Evolutionary conservation across 2,329 filamentous ascomycete genomes (phyloP).

Genomic region (Leptographium wingfieldii): DNA sequence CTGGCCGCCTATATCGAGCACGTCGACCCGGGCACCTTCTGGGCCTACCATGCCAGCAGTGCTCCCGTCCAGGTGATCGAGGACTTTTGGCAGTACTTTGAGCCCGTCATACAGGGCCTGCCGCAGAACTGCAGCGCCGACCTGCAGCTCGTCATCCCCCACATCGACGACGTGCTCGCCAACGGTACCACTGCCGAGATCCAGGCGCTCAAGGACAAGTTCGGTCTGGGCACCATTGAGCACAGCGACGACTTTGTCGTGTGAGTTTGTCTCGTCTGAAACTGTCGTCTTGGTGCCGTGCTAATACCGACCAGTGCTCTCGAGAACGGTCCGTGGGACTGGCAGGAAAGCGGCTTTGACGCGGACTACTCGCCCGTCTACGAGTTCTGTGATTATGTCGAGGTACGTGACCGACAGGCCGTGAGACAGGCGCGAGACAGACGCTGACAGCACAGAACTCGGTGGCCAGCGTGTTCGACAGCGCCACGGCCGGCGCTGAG

Average conservation of each 20-base stretch:
- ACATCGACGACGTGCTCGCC: conserved; percentile 34
- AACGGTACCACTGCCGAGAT: conserved; percentile 26
- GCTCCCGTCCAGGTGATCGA: conserved; percentile 39
- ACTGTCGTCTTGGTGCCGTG: not conserved
- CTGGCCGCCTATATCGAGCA: conserved; percentile 39
- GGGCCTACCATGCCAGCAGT: conserved; percentile 44
- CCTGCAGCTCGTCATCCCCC: conserved; percentile 34
- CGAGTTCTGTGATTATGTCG: conserved; percentile 36
- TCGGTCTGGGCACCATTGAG: conserved; percentile 31
- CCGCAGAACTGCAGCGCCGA: conserved; percentile 44
- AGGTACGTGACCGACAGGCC: conserved; percentile 11
- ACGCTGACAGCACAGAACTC: conserved; percentile 21
- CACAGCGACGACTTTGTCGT: conserved; percentile 31
- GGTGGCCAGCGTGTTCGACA: conserved; percentile 24
- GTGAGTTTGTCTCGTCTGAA: conserved; percentile 11
- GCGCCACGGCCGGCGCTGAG: conserved; percentile 26
- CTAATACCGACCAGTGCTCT: conserved; percentile 25
- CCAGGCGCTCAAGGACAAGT: conserved; percentile 34
- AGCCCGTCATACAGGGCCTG: conserved; percentile 39
- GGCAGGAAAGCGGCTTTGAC: conserved; percentile 41
- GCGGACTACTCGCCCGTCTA: conserved; percentile 33
- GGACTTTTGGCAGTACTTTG: conserved; percentile 44
- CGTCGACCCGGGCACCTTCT: conserved; percentile 41
- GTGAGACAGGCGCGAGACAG: not conserved
- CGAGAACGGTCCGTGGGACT: conserved; percentile 42